Evolutionary conservation across 805 yeast species (phyloP), one percentile per base, ranked within the genome.

Genomic region (Yarrowia hollandica): DNA sequence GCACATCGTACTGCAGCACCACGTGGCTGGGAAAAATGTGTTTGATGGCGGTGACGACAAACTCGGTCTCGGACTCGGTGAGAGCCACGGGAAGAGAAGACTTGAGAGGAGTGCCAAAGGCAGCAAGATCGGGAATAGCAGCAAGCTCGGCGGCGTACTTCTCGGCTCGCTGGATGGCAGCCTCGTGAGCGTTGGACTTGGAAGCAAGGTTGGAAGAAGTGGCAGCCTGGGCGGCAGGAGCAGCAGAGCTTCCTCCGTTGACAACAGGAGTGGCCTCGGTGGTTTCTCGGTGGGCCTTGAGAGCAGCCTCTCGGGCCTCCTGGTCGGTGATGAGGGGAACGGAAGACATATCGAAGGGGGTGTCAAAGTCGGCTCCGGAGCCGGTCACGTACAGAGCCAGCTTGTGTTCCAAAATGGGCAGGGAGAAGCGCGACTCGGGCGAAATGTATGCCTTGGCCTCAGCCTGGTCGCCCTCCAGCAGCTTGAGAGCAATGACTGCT

Each of bases 31-130:
- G 82, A 73, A 88, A 94, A 60, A 91, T 74, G 71, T 91, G 98
- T 72, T 89, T 91, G 60, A 88, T 77, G 31, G 86, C 91, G 56
- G 79, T 80, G 61, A 94, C 96, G 41, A 90, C 91, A 71, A 90
- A 90, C 74, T 94, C 99, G 62, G 95, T 90, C 71, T 91, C 98
- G 61, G 81, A 79, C 71, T 94, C 99, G 19, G 98, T 91, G 67
- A 92, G 81, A 64, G 85, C 82, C 60, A 82, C 76, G 31, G 77
- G 72, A 33, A 74, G 69, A 1, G 96, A 84, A 8, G 91, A 81
- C 73, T 86, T 90, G 62, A 90, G 76, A 62, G 90, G 77, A 33
- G 79, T 72, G 63, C 98, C 98, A 68, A 84, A 90, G 2, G 75
- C 75, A 16, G 82, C 78, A 66, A 91, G 79, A 69, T 90, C 94